Evolutionary conservation across 2,329 filamentous ascomycete species (phyloP), one percentile per base, ranked within the genome.

Genomic region (Arthrocladium fulminans): DNA sequence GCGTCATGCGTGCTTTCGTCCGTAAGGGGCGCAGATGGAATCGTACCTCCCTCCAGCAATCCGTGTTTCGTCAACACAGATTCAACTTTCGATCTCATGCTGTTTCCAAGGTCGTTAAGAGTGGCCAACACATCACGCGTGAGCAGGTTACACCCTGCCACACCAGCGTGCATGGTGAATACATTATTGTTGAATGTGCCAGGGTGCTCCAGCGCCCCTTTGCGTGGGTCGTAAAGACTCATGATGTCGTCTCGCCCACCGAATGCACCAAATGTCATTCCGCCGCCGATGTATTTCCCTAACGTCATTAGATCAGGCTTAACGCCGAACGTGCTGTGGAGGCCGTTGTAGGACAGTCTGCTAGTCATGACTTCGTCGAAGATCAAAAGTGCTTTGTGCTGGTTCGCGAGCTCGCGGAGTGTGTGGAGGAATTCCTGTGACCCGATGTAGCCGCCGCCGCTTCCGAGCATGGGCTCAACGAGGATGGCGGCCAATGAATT

Each of bases 361-460:
- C 77, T 81, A 0, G 81, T 84, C 74, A 84, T 82, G 4, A 86
- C 82, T 63, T 87, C 83, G 60, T 87, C 83, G 12, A 84, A 66
- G 29, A 87, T 79, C 54, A 87, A 73, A 1, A 86, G 50, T 0
- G 76, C 76, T 1, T 74, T 75, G 0, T 68, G 63, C 58, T 72
- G 64, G 24, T 63, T 65, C 1, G 78, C 73, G 4, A 69, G 65
- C 0, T 67, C 61, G 38, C 75, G 73, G 3, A 83, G 63, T 1
- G 68, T 68, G 8, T 61, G 51, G 22, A 84, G 61, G 54, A 84
- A 85, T 15, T 71, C 70, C 1, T 42, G 45, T 0, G 64, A 67
- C 0, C 68, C 80, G 0, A 69, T 65, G 4, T 80, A 72, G 46
- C 74, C 77, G 0, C 82, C 81, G 0, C 74, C 80, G 2, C 74